Conservation (phyloP, 306 rosid species). For the Quercus engelmannii region DNA sequence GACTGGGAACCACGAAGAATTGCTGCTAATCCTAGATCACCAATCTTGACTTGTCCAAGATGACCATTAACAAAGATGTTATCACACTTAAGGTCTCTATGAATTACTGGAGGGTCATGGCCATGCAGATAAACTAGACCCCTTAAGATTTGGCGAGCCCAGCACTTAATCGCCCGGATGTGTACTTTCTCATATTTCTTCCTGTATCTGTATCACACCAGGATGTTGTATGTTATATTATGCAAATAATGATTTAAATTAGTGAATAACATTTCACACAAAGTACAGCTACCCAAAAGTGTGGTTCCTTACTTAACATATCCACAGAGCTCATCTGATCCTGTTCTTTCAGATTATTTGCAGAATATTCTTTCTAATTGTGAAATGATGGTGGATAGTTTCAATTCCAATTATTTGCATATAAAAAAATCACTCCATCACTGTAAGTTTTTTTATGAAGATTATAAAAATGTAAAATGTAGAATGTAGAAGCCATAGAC, state of each 20-base stretch:
- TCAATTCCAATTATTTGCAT: not conserved
- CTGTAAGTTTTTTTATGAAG: not conserved
- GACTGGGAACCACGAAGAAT: slow-evolving; percentile 65
- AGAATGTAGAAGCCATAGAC: not conserved
- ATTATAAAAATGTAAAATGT: not conserved
- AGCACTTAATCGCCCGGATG: slow-evolving; percentile 63
- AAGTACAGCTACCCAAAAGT: not conserved
- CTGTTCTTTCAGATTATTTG: not conserved
- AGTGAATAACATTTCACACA: not conserved
- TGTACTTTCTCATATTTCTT: slow-evolving; percentile 57
- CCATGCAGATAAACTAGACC: slow-evolving; percentile 82
- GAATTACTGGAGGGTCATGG: slow-evolving; percentile 81
- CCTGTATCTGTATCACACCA: slow-evolving; percentile 59
- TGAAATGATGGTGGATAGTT: not conserved
- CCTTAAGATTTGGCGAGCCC: slow-evolving; percentile 73
- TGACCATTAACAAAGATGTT: slow-evolving; percentile 89
- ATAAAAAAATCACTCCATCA: not conserved
- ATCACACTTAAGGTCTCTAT: slow-evolving; percentile 90
- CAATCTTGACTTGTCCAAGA: slow-evolving; percentile 91
- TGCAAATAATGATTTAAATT: slow-evolving; percentile 1
- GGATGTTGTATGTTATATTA: not conserved
- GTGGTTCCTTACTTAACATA: not conserved
- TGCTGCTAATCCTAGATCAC: slow-evolving; percentile 85
- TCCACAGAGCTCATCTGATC: not conserved
- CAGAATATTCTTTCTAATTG: not conserved